These are phyloP conservation scores for Dovyalis caffra DNA, from an alignment of 345 rosid species.

Conservation along the genomic window DNA sequence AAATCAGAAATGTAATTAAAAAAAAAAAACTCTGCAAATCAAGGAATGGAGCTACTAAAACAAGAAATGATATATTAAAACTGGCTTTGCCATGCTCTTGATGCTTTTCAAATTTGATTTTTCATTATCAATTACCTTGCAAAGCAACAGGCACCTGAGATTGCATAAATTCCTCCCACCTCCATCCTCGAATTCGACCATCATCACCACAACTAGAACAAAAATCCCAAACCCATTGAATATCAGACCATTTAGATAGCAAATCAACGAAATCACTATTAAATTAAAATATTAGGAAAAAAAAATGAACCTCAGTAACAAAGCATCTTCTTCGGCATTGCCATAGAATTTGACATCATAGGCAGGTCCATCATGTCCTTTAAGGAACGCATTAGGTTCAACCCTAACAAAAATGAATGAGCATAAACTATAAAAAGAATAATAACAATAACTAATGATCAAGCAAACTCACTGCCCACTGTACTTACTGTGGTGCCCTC, in stretches of 20 bases:
- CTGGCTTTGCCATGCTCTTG: not conserved
- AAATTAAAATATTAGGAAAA: not conserved
- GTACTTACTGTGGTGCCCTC: constrained; percentile 44
- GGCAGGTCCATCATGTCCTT: constrained; percentile 83
- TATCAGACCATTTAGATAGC: not conserved
- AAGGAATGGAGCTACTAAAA: too few relatives aligned
- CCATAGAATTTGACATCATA: constrained; percentile 93
- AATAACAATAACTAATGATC: not conserved
- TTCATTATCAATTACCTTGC: constrained; percentile 44
- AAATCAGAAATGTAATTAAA: not conserved
- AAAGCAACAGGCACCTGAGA: constrained; percentile 38
- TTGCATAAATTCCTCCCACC: constrained; percentile 59
- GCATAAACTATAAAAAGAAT: not conserved
- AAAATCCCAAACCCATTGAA: not conserved
- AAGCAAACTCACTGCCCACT: not conserved
- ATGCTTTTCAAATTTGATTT: not conserved
- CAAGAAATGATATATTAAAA: too few relatives aligned
- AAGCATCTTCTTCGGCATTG: constrained; percentile 48
- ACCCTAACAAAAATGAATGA: constrained; percentile 31
- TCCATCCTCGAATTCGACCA: constrained; percentile 91
- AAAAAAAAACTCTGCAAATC: not conserved
- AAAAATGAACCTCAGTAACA: constrained; percentile 66
- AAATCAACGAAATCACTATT: not conserved
- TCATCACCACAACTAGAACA: constrained; percentile 89
- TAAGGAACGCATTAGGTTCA: constrained; percentile 60